A percentile compares a stretch with the other conserved stretches of the same genome.
Evolutionary conservation across 2,329 filamentous ascomycete genomes (phyloP).

Genomic region (Sordariomycetes sp.): DNA sequence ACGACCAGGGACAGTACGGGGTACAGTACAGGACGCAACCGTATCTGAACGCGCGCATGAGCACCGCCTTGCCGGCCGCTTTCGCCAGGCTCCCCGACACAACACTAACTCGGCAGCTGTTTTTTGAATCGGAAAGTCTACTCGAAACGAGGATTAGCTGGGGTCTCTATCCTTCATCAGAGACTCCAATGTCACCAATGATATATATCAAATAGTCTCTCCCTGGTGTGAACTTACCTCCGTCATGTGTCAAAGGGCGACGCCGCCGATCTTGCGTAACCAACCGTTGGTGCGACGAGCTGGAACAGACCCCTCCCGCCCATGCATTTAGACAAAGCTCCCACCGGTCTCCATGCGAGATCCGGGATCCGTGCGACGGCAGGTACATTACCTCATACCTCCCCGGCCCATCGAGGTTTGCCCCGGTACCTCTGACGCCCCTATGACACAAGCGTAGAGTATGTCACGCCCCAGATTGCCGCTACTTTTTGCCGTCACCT

Average conservation of each 20-base stretch:
- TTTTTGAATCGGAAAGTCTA: too few species aligned
- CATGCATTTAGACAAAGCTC: neutral
- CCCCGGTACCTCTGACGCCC: neutral
- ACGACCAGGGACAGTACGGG: neutral
- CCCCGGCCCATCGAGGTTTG: neutral
- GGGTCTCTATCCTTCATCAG: too few species aligned
- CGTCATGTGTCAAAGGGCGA: neutral
- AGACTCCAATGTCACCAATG: too few species aligned
- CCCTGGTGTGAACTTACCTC: too few species aligned
- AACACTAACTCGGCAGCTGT: too few species aligned
- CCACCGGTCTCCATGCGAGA: neutral
- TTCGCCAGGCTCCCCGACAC: too few species aligned
- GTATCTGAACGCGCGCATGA: neutral
- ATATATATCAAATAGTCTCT: too few species aligned
- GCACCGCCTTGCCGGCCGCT: too few species aligned
- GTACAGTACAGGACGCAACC: too few species aligned
- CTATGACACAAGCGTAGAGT: neutral
- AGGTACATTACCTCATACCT: neutral
- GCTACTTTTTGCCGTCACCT: conserved; percentile 1
- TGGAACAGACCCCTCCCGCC: neutral
- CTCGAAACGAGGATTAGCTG: too few species aligned
- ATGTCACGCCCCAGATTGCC: neutral
- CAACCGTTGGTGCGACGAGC: neutral
- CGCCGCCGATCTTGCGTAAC: neutral
- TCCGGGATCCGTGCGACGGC: neutral